A percentile compares a stretch with the other conserved stretches of the same genome.
phyloP scores from a whole-genome alignment of 768 basidiomycete species.

The Cystoderma amianthinum region DNA sequence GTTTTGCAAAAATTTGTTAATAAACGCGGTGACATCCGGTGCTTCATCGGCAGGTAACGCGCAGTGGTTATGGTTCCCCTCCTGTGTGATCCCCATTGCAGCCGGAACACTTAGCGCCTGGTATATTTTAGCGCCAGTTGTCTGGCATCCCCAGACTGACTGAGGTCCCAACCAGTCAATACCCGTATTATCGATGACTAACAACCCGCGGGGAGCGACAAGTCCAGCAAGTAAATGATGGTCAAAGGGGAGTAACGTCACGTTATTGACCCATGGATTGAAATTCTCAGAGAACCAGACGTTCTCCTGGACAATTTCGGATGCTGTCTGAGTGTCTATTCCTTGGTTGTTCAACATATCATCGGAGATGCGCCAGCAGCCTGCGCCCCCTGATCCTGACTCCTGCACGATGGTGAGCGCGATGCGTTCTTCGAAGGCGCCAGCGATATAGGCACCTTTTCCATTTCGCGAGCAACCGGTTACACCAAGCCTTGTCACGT shows the following conservation, averaged over 20 bases:
- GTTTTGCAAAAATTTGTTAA: constrained; percentile 47
- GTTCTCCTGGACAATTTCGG: constrained; percentile 54
- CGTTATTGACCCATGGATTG: constrained; percentile 35
- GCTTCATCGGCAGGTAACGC: constrained; percentile 42
- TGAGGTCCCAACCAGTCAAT: constrained; percentile 50
- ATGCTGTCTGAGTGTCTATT: constrained; percentile 41
- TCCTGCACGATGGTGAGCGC: constrained; percentile 58
- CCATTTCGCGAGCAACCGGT: constrained; percentile 58
- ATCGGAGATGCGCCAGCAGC: constrained; percentile 55
- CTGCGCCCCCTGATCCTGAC: constrained; percentile 53
- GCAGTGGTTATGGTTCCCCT: constrained; percentile 50
- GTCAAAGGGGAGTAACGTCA: constrained; percentile 46
- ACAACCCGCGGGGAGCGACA: constrained; percentile 46
- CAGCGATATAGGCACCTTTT: constrained; percentile 53
- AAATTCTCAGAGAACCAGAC: constrained; percentile 54
- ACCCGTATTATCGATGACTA: constrained; percentile 49
- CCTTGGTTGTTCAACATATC: constrained; percentile 33
- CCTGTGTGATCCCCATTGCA: constrained; percentile 45
- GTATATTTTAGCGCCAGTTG: constrained; percentile 41
- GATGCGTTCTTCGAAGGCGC: constrained; percentile 53
- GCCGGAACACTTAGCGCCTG: constrained; percentile 39
- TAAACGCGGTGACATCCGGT: constrained; percentile 40
- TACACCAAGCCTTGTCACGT: constrained; percentile 41
- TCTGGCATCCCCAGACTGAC: constrained; percentile 43
- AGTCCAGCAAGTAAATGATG: constrained; percentile 51